A percentile compares a stretch with the other conserved stretches of the same genome.
phyloP scores from a whole-genome alignment of 225 moss, liverwort and hornwort genomes.

The Sphagnum tenellum region DNA sequence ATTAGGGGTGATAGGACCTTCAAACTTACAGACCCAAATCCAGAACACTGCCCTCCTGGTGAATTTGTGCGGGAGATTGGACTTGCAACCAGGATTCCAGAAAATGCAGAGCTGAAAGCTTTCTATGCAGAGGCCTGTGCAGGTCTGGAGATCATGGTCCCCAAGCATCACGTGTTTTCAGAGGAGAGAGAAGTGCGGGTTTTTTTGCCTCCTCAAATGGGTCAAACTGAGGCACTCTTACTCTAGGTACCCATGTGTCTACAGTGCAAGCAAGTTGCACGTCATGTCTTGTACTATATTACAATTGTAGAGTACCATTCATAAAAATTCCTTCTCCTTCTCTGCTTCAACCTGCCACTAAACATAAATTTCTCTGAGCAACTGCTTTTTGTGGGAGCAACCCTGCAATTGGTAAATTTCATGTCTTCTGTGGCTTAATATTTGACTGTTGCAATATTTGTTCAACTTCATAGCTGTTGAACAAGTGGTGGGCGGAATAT shows the following conservation, averaged over 20 bases:
- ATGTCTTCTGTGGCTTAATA: too few species aligned
- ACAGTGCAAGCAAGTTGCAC: conserved; percentile 7
- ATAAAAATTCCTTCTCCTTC: conserved; percentile 23
- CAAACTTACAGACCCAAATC: conserved; percentile 71
- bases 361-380: conserved; percentile 17
- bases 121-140: conserved; percentile 67
- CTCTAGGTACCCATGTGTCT: conserved; percentile 20
- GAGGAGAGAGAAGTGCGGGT: conserved; percentile 86
- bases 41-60: conserved; percentile 76
- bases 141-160: conserved; percentile 78
- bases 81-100: conserved; percentile 71
- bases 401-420: too few species aligned
- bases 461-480: not conserved
- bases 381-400: too few species aligned
- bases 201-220: conserved; percentile 63
- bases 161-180: conserved; percentile 70
- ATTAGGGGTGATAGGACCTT: conserved; percentile 69
- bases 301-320: conserved; percentile 45
- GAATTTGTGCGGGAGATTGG: conserved; percentile 84
- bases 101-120: conserved; percentile 74
- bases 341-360: conserved; percentile 28
- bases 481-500: too few species aligned
- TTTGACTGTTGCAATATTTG: too few species aligned
- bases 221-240: conserved; percentile 56
- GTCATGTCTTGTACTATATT: conserved; percentile 38